Conservation (phyloP, 2,329 filamentous ascomycete species). For the Penicillium sp. region DNA sequence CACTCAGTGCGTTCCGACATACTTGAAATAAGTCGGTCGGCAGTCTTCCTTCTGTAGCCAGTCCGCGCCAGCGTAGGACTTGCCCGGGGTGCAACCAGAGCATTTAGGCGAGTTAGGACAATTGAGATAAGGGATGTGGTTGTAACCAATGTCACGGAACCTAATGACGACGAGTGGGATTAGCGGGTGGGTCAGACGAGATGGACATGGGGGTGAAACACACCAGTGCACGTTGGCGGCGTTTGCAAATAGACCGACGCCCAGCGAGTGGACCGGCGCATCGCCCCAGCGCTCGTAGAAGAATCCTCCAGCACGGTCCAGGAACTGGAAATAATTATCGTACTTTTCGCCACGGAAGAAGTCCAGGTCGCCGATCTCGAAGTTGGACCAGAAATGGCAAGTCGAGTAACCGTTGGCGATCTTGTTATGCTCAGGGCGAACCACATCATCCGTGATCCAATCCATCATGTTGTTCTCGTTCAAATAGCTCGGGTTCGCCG, state of each 20-base stretch:
- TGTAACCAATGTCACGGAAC: conserved; percentile 99
- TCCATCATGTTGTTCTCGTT: conserved; percentile 82
- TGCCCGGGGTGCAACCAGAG: conserved; percentile 80
- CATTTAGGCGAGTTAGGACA: conserved; percentile 97
- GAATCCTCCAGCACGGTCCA: conserved; percentile 93
- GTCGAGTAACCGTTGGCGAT: conserved; percentile 93
- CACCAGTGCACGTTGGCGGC: conserved; percentile 90
- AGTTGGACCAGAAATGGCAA: conserved; percentile 99
- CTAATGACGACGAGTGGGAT: conserved; percentile 50
- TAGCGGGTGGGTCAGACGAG: conserved; percentile 6
- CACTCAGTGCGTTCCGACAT: conserved; percentile 74
- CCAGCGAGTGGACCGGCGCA: conserved; percentile 94
- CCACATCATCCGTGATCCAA: conserved; percentile 80
- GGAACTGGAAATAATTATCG: conserved; percentile 93
- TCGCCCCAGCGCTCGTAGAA: conserved; percentile 99
- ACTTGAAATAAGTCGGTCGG: conserved; percentile 96
- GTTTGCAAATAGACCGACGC: conserved; percentile 89
- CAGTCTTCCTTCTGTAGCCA: conserved; percentile 92
- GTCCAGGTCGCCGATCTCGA: conserved; percentile 90
- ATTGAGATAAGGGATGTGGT: conserved; percentile 98
- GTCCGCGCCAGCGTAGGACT: conserved; percentile 84
- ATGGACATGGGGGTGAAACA: conserved; percentile 35
- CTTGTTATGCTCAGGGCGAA: conserved; percentile 77
- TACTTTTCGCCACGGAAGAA: conserved; percentile 93
- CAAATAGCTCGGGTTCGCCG: conserved; percentile 79